A percentile compares a stretch with the other conserved stretches of the same genome.
phyloP scores from a whole-genome alignment of 371 early-diverging fungal genomes.

The Saksenaea oblongispora region DNA sequence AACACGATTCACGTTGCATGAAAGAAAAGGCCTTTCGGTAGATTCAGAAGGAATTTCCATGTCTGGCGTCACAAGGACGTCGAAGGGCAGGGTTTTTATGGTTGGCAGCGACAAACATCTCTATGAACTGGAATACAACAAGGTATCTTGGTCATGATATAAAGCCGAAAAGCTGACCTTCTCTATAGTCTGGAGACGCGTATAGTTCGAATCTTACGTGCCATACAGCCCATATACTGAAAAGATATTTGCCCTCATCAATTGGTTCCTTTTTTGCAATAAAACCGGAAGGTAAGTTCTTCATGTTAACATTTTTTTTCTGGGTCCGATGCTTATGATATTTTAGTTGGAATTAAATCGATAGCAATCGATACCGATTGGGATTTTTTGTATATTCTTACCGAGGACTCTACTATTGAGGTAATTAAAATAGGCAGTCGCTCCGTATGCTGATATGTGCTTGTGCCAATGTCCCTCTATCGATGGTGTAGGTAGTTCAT shows the following conservation, averaged over 20 bases:
- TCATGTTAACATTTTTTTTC: neutral
- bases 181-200: neutral
- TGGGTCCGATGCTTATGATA: constrained; percentile 8
- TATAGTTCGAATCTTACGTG: neutral
- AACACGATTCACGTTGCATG: neutral
- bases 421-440: constrained; percentile 30
- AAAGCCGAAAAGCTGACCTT: too few relatives aligned
- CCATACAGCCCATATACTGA: neutral
- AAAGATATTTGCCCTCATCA: neutral
- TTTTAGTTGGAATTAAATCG: constrained; percentile 42
- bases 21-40: constrained; percentile 21
- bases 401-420: constrained; percentile 66
- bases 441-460: neutral
- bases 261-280: neutral
- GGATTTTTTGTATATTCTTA: constrained; percentile 70
- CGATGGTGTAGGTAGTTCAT: constrained; percentile 27
- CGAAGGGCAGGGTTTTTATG: constrained; percentile 81
- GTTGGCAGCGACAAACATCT: constrained; percentile 79
- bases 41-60: constrained; percentile 76
- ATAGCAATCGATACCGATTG: constrained; percentile 73
- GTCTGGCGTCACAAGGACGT: constrained; percentile 67
- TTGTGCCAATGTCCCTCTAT: neutral
- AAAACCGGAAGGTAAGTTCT: neutral
- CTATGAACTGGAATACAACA: constrained; percentile 69
- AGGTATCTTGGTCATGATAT: too few relatives aligned